Evolutionary conservation across 805 yeast genomes (phyloP).

Genomic region (Yamadazyma sp.): DNA sequence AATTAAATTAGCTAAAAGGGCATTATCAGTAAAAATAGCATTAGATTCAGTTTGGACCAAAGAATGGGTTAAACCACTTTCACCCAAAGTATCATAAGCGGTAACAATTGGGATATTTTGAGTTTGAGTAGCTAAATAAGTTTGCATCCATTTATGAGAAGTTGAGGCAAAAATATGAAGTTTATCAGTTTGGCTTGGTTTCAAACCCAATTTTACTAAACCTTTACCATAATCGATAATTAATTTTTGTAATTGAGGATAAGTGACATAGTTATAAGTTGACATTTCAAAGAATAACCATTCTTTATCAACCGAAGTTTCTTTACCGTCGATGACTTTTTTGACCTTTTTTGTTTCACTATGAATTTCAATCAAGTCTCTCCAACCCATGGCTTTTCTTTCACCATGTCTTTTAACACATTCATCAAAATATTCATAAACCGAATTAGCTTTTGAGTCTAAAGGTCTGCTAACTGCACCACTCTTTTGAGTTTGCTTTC

Average conservation of each 20-base stretch:
- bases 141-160: slow-evolving; percentile 86
- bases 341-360: slow-evolving; percentile 70
- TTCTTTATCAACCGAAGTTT: slow-evolving; percentile 68
- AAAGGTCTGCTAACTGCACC: slow-evolving; percentile 57
- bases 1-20: slow-evolving; percentile 61
- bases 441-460: slow-evolving; percentile 61
- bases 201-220: slow-evolving; percentile 66
- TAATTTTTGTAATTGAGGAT: slow-evolving; percentile 48
- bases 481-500: slow-evolving; percentile 52
- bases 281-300: slow-evolving; percentile 86
- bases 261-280: slow-evolving; percentile 65
- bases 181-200: slow-evolving; percentile 56
- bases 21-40: slow-evolving; percentile 82
- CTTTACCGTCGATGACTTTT: slow-evolving; percentile 76
- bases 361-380: slow-evolving; percentile 72
- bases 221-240: slow-evolving; percentile 69
- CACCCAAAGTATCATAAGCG: slow-evolving; percentile 94
- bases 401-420: slow-evolving; percentile 55
- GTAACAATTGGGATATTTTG: slow-evolving; percentile 88
- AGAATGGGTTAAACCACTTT: slow-evolving; percentile 82
- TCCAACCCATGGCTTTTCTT: slow-evolving; percentile 67
- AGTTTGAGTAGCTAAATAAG: slow-evolving; percentile 71
- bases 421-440: slow-evolving; percentile 67
- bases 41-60: slow-evolving; percentile 75
- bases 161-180: slow-evolving; percentile 88